Evolutionary conservation across 116 monocot species (phyloP).

Genomic region (Cymodocea nodosa): DNA sequence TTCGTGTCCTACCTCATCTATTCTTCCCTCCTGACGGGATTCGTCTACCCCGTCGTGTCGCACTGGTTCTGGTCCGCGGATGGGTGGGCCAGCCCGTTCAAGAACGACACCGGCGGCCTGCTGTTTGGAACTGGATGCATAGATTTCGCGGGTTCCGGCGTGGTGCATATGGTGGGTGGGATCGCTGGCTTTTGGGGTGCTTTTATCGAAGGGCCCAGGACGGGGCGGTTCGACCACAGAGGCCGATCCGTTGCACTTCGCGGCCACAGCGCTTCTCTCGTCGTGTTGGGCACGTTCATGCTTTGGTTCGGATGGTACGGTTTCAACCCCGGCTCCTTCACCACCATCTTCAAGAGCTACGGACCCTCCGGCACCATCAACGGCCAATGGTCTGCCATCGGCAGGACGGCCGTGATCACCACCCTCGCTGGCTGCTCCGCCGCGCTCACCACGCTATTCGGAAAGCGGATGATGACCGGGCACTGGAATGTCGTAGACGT

Average conservation of each 20-base stretch:
- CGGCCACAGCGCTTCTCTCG: conserved; percentile 73
- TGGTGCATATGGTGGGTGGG: conserved; percentile 80
- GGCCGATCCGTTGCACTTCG: conserved; percentile 51
- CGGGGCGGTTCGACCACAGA: conserved; percentile 52
- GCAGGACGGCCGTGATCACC: conserved; percentile 52
- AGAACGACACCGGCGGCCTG: conserved; percentile 14
- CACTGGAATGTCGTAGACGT: conserved; percentile 78
- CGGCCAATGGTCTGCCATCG: conserved; percentile 64
- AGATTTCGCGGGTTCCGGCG: conserved; percentile 76
- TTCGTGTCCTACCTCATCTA: conserved; percentile 52
- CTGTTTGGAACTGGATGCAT: conserved; percentile 60
- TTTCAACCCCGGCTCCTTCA: conserved; percentile 86
- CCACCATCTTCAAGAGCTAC: conserved; percentile 46
- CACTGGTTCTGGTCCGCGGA: conserved; percentile 63
- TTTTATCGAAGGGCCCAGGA: conserved; percentile 70
- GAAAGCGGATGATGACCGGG: conserved; percentile 34
- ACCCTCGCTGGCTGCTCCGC: conserved; percentile 58
- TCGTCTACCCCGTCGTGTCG: conserved; percentile 52
- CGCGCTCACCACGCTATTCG: conserved; percentile 50
- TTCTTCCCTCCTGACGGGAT: conserved; percentile 50
- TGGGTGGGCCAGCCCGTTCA: conserved; percentile 35
- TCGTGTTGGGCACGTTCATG: conserved; percentile 76
- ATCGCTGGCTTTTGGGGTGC: conserved; percentile 82
- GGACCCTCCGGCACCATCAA: conserved; percentile 37
- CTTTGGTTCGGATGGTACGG: conserved; percentile 95